Percentiles rank a stretch among this genome's conserved stretches.
phyloP scores from a whole-genome alignment of 2,329 filamentous ascomycete genomes.

The Phaeosphaeria sp. region DNA sequence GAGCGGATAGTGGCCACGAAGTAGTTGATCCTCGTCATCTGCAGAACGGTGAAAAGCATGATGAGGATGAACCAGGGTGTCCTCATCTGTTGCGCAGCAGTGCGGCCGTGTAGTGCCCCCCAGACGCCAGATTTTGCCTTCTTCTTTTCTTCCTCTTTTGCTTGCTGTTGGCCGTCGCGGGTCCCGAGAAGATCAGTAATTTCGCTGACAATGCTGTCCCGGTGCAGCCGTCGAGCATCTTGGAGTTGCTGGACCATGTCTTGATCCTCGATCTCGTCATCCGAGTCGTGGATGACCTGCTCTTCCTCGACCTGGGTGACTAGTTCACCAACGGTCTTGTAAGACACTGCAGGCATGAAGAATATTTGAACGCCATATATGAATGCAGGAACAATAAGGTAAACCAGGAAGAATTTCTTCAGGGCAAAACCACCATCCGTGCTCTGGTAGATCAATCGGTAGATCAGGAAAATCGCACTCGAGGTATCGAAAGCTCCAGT shows the following conservation, averaged over 20 bases:
- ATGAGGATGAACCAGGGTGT: conserved; percentile 88
- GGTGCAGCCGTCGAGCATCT: conserved; percentile 64
- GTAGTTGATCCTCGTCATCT: conserved; percentile 84
- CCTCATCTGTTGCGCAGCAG: conserved; percentile 74
- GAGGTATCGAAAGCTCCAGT: conserved; percentile 60
- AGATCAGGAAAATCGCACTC: conserved; percentile 57
- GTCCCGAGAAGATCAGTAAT: conserved; percentile 77
- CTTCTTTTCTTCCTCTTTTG: conserved; percentile 70
- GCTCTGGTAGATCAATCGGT: conserved; percentile 55
- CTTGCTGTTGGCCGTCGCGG: conserved; percentile 67
- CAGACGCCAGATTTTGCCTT: conserved; percentile 79
- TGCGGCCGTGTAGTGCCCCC: conserved; percentile 80
- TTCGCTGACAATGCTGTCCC: conserved; percentile 70
- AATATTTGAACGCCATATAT: conserved; percentile 54
- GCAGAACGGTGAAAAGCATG: conserved; percentile 74
- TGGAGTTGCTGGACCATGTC: conserved; percentile 56
- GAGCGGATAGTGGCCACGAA: conserved; percentile 87
- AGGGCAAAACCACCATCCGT: conserved; percentile 51
- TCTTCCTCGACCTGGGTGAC: conserved; percentile 71
- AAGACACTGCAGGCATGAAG: conserved; percentile 56
- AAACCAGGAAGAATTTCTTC: conserved; percentile 59
- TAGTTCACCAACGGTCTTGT: conserved; percentile 75
- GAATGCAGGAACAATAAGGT: conserved; percentile 55
- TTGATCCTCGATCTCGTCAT: conserved; percentile 60
- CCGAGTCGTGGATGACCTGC: conserved; percentile 59